These are phyloP conservation scores for Phytophthora litchii DNA, from an alignment of 352 stramenopile genomes.

Conservation along the genomic window DNA sequence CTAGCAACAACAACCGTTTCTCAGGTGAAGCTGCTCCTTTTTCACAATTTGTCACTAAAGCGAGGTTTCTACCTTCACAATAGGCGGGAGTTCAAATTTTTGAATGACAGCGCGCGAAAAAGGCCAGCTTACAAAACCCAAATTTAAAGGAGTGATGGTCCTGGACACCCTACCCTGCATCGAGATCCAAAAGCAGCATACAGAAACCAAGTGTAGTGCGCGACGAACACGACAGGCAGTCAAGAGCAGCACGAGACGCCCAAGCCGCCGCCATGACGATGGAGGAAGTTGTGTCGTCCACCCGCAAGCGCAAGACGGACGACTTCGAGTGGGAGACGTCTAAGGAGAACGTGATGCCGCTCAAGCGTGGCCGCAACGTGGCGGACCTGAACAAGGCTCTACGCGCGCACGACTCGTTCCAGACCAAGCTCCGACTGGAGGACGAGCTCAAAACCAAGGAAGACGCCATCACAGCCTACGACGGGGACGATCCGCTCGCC, in stretches of 20 bases:
- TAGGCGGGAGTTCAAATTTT: constrained; percentile 37
- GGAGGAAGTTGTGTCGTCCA: background rate
- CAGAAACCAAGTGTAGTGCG: constrained; percentile 35
- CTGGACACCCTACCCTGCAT: constrained; percentile 7
- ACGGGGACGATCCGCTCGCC: constrained; percentile 70
- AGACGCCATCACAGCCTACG: constrained; percentile 48
- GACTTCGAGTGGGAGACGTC: constrained; percentile 86
- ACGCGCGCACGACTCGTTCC: constrained; percentile 64
- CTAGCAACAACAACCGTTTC: no score
- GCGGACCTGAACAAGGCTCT: constrained; percentile 78
- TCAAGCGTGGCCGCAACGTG: constrained; percentile 82
- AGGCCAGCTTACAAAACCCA: constrained; percentile 12
- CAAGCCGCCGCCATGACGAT: constrained; percentile 25
- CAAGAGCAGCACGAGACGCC: background rate
- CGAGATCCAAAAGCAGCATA: constrained; percentile 21
- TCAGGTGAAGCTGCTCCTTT: background rate
- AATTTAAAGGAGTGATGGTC: constrained; percentile 35
- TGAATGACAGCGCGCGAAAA: constrained; percentile 18
- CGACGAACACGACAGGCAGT: constrained; percentile 39
- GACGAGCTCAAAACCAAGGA: constrained; percentile 60
- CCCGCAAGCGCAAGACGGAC: constrained; percentile 43
- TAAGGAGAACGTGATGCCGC: constrained; percentile 90
- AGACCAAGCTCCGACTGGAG: constrained; percentile 63
- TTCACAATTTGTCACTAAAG: constrained; percentile 13
- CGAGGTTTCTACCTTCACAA: constrained; percentile 17